Conservation (phyloP, 768 basidiomycete genomes). For the Chlorophyllum brunneum region DNA sequence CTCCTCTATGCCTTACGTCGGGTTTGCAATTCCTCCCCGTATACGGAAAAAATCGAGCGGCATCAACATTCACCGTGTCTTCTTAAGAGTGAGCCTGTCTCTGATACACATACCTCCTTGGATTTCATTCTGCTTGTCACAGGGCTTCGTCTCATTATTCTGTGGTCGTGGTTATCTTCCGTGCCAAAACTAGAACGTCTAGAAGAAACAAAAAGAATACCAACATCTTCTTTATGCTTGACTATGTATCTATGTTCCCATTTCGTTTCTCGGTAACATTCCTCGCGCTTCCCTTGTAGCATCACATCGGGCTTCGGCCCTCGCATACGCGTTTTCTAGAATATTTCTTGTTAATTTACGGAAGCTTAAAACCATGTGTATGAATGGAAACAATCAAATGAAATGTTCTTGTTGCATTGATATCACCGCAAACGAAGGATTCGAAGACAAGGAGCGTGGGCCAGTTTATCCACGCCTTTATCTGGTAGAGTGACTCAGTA, state of each 20-base stretch:
- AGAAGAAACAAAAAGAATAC: neutral
- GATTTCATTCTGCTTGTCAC: neutral
- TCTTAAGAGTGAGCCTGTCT: neutral
- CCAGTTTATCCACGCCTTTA: too few relatives aligned
- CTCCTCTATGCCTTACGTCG: neutral
- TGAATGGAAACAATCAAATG: neutral
- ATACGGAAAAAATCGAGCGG: neutral
- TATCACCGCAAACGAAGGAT: neutral
- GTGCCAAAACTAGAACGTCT: neutral
- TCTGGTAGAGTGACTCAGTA: too few relatives aligned
- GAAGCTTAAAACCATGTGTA: neutral
- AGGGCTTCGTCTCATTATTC: constrained; percentile 6
- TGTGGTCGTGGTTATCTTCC: neutral
- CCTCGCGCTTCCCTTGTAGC: neutral
- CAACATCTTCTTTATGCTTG: neutral
- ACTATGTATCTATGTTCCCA: neutral
- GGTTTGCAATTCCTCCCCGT: neutral
- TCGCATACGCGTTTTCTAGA: neutral
- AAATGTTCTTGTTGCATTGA: neutral
- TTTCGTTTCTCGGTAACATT: neutral
- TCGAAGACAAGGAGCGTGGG: too few relatives aligned
- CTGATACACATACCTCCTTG: neutral
- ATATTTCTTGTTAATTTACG: constrained; percentile 2
- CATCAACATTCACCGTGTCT: neutral
- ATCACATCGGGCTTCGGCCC: neutral